phyloP scores from a whole-genome alignment of 1,139 yeast genomes.

The Saccharomycopsis phalli region DNA sequence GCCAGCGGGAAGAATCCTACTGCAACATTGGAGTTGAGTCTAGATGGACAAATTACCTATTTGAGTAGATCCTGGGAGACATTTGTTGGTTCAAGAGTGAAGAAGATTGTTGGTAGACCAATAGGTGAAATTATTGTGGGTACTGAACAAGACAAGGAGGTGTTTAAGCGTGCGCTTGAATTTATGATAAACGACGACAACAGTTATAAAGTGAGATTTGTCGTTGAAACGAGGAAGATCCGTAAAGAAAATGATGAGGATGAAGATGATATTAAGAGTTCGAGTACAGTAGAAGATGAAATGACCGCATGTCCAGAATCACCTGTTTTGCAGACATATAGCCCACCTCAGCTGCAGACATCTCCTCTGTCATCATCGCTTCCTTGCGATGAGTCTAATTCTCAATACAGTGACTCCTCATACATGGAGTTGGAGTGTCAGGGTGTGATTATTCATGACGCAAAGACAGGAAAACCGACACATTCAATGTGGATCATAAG shows the following conservation, averaged over 20 bases:
- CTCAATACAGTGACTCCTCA: constrained; percentile 1
- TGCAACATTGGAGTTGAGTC: constrained; percentile 77
- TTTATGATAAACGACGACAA: constrained; percentile 68
- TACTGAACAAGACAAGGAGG: constrained; percentile 50
- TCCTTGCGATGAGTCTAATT: constrained; percentile 1
- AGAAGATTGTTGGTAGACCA: constrained; percentile 48
- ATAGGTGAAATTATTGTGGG: constrained; percentile 64
- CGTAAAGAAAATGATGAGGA: constrained; percentile 24
- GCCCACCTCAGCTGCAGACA: too few species aligned
- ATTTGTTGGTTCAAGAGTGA: constrained; percentile 52
- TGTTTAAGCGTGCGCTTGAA: constrained; percentile 62
- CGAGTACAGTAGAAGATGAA: constrained; percentile 16
- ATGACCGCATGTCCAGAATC: constrained; percentile 11
- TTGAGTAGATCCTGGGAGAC: constrained; percentile 70
- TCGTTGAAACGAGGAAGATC: constrained; percentile 41
- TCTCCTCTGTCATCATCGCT: too few species aligned
- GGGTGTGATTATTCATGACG: constrained; percentile 81
- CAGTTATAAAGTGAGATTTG: constrained; percentile 68
- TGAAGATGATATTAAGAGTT: constrained; percentile 23
- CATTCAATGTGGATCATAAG: constrained; percentile 93
- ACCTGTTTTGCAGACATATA: not conserved
- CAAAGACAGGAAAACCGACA: constrained; percentile 48
- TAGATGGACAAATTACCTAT: constrained; percentile 70
- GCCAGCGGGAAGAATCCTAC: constrained; percentile 69
- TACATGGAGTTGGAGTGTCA: constrained; percentile 81